Conservation (phyloP, 768 basidiomycete species). For the Leccinum truebloodii region DNA sequence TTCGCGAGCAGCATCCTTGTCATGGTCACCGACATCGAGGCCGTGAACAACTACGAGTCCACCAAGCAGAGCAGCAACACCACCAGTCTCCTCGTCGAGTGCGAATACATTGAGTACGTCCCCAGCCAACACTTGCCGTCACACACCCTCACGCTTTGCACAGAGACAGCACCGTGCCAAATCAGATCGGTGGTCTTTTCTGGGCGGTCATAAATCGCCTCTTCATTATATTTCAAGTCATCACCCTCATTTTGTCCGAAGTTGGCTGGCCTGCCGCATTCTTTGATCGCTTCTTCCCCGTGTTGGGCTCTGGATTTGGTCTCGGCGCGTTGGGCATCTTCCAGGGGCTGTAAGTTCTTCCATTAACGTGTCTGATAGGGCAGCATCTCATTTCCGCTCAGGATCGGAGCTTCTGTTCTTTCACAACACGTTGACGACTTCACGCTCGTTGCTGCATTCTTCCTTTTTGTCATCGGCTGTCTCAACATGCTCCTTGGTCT, state of each 20-base stretch:
- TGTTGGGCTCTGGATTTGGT: constrained; percentile 82
- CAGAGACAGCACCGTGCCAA: constrained; percentile 79
- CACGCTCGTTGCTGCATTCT: constrained; percentile 88
- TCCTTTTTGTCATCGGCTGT: constrained; percentile 90
- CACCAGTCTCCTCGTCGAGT: constrained; percentile 44
- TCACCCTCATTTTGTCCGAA: constrained; percentile 82
- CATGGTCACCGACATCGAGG: constrained; percentile 70
- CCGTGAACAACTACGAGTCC: constrained; percentile 65
- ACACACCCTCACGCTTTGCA: constrained; percentile 26
- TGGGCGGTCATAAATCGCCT: constrained; percentile 90
- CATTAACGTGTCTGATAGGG: not conserved
- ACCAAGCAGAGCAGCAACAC: constrained; percentile 35
- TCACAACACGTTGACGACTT: constrained; percentile 85
- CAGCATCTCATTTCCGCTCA: constrained; percentile 27
- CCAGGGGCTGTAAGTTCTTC: constrained; percentile 71
- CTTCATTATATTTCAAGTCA: constrained; percentile 82
- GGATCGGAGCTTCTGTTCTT: constrained; percentile 69
- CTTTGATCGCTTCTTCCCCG: constrained; percentile 85
- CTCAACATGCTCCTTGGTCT: constrained; percentile 80
- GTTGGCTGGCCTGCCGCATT: constrained; percentile 75
- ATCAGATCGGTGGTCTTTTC: constrained; percentile 87
- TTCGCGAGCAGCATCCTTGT: constrained; percentile 78
- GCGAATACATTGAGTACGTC: constrained; percentile 78
- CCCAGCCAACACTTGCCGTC: not conserved
- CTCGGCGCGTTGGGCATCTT: constrained; percentile 86